Base-by-base conservation (phyloP, 2,329 filamentous ascomycete genomes). In the Cadophora sp. region DNA sequence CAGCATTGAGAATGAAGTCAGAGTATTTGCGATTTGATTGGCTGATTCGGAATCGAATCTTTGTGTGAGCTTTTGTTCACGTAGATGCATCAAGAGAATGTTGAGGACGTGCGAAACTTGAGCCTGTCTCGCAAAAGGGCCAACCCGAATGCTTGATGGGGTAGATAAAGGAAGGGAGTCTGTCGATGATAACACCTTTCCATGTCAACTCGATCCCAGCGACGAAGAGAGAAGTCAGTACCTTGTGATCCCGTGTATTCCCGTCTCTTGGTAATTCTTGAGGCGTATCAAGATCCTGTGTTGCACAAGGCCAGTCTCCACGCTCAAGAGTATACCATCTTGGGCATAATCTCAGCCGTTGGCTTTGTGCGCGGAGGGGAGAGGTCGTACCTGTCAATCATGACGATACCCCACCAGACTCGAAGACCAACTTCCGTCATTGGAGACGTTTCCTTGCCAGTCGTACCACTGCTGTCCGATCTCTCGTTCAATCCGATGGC, bases 391-490 rank as follows among this genome's bases (percentile, higher is more conserved):
- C 69, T 51, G 48, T 73, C 71, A 14, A 73, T n/a, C 68, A 73
- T 71, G 14, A 70, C 69, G 55, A 73, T 69, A 43, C 62, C 71
- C 71, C 71, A 73, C 69, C 71, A 73, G 3, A 73, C 69, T 24
- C 69, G 64, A 14, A 68, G 50, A 5, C 66, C 46, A 27, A 68
- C 64, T 48, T 69, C 64, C 40, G 24, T 40, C 12, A 53, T 65
- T 7, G 29, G 59, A 55, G 37, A 51, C 4, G 50, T 4, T 34
- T 58, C 43, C 9, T 46, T 29, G 12, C 31, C 24, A 19, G 64
- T 16, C n/a, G 16, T 24, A 16, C 34, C 53, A 19, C 46, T 27
- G 22, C 34, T 40, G 9, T 65, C 63, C 8, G 60, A 26, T 19
- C 46, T 69, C 24, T 65, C n/a, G 27, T 72, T 64, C 16, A 72